A percentile compares a stretch with the other conserved stretches of the same genome.
Evolutionary conservation across 805 yeast species (phyloP).

Genomic region (Jamesozyma hellenica): DNA sequence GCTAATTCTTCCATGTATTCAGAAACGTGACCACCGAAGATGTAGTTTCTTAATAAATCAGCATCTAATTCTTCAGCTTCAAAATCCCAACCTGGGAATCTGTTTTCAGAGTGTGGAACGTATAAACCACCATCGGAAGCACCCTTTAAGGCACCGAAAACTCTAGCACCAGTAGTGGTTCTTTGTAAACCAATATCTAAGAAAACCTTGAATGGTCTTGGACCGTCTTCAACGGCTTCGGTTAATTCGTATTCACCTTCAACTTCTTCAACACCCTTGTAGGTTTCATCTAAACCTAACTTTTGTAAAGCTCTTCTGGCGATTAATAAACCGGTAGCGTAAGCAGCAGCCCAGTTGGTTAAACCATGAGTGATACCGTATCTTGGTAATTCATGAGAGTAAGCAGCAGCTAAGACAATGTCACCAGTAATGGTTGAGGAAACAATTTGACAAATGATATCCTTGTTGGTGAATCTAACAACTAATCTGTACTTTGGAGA

Average conservation of each 20-base stretch:
- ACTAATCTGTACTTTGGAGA: constrained; percentile 99
- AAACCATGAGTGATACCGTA: constrained; percentile 97
- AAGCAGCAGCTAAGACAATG: constrained; percentile 91
- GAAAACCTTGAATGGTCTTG: constrained; percentile 99
- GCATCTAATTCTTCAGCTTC: constrained; percentile 97
- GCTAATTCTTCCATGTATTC: constrained; percentile 99
- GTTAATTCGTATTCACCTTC: constrained; percentile 98
- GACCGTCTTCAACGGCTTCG: constrained; percentile 98
- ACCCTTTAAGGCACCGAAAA: constrained; percentile 99
- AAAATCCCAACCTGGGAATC: constrained; percentile 99
- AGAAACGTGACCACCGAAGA: constrained; percentile 99
- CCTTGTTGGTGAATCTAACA: constrained; percentile 99
- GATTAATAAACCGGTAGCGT: constrained; percentile 94
- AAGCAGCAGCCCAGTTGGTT: constrained; percentile 99
- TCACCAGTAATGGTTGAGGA: constrained; percentile 97
- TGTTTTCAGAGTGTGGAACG: constrained; percentile 98
- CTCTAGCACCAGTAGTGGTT: constrained; percentile 99
- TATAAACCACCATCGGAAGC: constrained; percentile 99
- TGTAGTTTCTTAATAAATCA: constrained; percentile 95
- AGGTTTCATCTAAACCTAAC: constrained; percentile 96
- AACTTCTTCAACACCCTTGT: constrained; percentile 97
- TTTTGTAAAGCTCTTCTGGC: constrained; percentile 98
- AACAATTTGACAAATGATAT: constrained; percentile 94
- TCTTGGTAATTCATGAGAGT: constrained; percentile 96
- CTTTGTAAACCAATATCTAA: constrained; percentile 98